Base-by-base conservation (phyloP, 116 monocot species). In the Posidonia oceanica region DNA sequence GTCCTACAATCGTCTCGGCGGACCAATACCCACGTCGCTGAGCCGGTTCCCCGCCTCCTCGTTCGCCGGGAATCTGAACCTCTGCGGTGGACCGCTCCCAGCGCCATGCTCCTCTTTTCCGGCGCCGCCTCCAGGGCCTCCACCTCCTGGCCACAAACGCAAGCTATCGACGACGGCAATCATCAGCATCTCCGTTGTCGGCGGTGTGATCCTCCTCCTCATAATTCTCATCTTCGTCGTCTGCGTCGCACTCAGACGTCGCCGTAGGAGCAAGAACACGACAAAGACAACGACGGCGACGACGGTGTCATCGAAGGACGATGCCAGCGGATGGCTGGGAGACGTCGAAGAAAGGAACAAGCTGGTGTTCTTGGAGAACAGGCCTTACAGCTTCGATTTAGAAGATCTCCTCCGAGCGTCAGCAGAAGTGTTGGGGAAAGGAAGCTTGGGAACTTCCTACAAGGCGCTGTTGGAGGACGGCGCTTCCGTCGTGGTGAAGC, bases 401-500 rank as follows among this genome's bases (percentile, higher is more conserved):
- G 90, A 94, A 72, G 94, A 90, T 40, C 74, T 94, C 36, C 80
- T 90, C 51, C 76, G 82, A 21, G 90, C 90, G 64, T 90, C 90
- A 13, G 90, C 94, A 3, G 90, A 94, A 77, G 90, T 87, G n/a
- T 61, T 94, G 21, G 90, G 94, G 22, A 90, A 94, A 72, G 94
- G 94, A 8, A 83, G 75, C 67, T 42, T 75, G 12, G 94, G 94
- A 7, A 94, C 94, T 6, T 85, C 87, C 53, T 90, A 94, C 83
- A 90, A 82, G 76, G 94, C 83, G 41, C 72, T 82, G 60, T 76
- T 94, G 72, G 90, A 87, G 74, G 87, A 90, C 51, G 94, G 90
- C 5, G 74, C 81, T 17, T 85, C 78, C 7, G 85, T 90, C 63
- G 87, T 85, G 36, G 90, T 94, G 29, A 94, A 94, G 77, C 77